Conservation (phyloP, 1,139 yeast genomes). For the Blastobotrys ciferrii region DNA sequence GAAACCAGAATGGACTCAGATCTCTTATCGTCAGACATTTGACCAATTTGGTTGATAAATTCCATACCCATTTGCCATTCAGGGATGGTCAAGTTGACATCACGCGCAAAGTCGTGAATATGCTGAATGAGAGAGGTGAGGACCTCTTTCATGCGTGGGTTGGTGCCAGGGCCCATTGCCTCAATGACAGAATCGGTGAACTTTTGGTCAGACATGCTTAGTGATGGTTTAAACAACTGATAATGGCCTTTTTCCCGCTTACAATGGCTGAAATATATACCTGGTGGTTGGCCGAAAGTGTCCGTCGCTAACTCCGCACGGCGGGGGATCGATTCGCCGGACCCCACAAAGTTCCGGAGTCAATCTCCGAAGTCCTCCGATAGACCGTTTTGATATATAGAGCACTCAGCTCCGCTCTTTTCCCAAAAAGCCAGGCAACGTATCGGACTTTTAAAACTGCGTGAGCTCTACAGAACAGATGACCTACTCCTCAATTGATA, state of each 20-base stretch:
- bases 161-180: conserved; percentile 37
- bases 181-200: conserved; percentile 34
- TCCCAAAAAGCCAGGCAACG: background rate
- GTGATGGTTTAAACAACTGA: background rate
- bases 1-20: conserved; percentile 40
- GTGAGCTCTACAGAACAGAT: too few relatives aligned
- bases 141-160: conserved; percentile 33
- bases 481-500: conserved; percentile 5
- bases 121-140: conserved; percentile 37
- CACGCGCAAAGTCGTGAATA: conserved; percentile 41
- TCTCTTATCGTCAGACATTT: conserved; percentile 37
- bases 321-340: background rate
- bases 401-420: too few relatives aligned
- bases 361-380: background rate
- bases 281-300: background rate
- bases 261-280: background rate
- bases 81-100: conserved; percentile 38
- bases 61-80: conserved; percentile 40
- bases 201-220: conserved; percentile 26
- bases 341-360: background rate
- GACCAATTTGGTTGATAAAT: conserved; percentile 38
- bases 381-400: background rate
- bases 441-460: background rate
- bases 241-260: background rate
- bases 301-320: background rate